These are phyloP conservation scores for Botrytis paeoniae DNA, from an alignment of 2,329 filamentous ascomycete species.

Conservation along the genomic window DNA sequence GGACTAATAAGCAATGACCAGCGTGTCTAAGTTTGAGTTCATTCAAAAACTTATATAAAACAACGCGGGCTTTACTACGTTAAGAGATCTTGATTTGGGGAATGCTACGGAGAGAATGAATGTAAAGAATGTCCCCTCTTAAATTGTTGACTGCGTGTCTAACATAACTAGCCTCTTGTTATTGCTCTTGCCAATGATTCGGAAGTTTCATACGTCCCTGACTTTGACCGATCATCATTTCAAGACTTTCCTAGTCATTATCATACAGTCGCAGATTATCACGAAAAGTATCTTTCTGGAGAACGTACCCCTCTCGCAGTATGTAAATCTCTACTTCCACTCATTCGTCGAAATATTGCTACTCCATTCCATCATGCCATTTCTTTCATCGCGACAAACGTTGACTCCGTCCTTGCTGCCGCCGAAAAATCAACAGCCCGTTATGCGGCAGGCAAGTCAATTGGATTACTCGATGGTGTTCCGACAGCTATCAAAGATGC, in stretches of 20 bases:
- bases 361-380: constrained; percentile 53
- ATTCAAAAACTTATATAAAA: constrained; percentile 66
- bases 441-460: constrained; percentile 53
- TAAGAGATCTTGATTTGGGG: constrained; percentile 48
- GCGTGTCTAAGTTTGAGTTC: constrained; percentile 57
- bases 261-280: constrained; percentile 72
- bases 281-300: constrained; percentile 68
- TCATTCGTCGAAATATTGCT: constrained; percentile 59
- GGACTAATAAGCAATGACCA: neutral
- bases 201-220: constrained; percentile 36
- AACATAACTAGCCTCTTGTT: constrained; percentile 49
- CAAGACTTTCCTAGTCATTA: constrained; percentile 52
- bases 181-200: constrained; percentile 46
- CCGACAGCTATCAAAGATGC: constrained; percentile 57
- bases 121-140: constrained; percentile 40
- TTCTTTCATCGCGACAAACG: constrained; percentile 66
- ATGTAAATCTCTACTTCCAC: constrained; percentile 64
- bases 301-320: constrained; percentile 69
- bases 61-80: constrained; percentile 57
- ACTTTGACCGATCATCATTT: constrained; percentile 44
- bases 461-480: constrained; percentile 53
- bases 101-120: constrained; percentile 47
- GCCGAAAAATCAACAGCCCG: constrained; percentile 70
- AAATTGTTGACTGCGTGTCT: neutral
- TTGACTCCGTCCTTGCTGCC: constrained; percentile 60